Conservation (phyloP, 1,139 yeast species). For the Scheffersomyces titani region DNA sequence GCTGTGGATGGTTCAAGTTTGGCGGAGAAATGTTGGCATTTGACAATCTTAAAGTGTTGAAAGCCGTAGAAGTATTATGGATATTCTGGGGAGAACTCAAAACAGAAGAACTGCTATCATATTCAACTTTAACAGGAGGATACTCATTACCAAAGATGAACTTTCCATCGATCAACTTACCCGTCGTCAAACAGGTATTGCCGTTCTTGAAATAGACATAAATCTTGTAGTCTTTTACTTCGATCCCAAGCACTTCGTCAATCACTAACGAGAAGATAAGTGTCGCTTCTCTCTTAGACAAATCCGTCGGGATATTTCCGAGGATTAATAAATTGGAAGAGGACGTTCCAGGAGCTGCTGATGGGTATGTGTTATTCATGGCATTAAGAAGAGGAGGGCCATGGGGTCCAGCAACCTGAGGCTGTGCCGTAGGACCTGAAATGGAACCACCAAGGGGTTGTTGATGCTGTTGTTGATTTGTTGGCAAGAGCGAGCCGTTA, state of each 20-base stretch:
- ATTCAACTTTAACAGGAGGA: slow-evolving; percentile 56
- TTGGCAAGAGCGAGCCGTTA: slow-evolving; percentile 9
- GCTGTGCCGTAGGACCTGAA: background rate
- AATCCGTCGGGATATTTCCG: slow-evolving; percentile 69
- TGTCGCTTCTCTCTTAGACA: slow-evolving; percentile 73
- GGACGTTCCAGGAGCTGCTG: background rate
- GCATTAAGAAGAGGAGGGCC: background rate
- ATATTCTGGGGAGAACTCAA: slow-evolving; percentile 9
- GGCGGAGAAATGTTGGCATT: slow-evolving; percentile 33
- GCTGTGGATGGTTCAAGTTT: slow-evolving; percentile 18
- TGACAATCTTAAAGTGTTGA: slow-evolving; percentile 30
- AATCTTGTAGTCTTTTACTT: slow-evolving; percentile 52
- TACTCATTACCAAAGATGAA: slow-evolving; percentile 62
- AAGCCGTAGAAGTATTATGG: slow-evolving; percentile 16
- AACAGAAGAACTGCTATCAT: slow-evolving; percentile 32
- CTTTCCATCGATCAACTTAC: slow-evolving; percentile 66
- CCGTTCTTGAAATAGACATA: slow-evolving; percentile 66
- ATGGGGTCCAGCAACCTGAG: background rate
- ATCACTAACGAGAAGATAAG: slow-evolving; percentile 78
- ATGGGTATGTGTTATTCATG: background rate
- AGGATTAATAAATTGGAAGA: slow-evolving; percentile 35
- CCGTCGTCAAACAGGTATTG: slow-evolving; percentile 69
- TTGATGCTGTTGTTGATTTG: background rate
- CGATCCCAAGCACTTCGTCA: slow-evolving; percentile 64
- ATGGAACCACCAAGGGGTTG: slow-evolving; percentile 2